Percentiles rank a stretch among this genome's conserved stretches.
Conservation (phyloP, 208 protist genomes). For the Acanthamoeba comandoni region DNA sequence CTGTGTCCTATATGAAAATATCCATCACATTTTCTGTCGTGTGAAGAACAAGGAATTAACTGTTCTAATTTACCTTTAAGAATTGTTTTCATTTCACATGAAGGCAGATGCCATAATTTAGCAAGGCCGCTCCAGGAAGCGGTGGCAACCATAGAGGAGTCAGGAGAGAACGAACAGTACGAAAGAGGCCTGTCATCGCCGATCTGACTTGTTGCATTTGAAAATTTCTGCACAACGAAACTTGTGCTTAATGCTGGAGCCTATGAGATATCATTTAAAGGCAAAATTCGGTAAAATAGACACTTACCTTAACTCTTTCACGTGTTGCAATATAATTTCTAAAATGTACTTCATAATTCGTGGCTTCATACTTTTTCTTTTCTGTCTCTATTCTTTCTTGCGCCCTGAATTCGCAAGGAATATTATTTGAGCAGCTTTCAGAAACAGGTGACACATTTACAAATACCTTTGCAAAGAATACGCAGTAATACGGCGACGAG, state of each 20-base stretch:
- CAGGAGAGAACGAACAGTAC: slow-evolving; percentile 80
- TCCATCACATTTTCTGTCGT: neutral
- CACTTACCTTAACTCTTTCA: slow-evolving; percentile 11
- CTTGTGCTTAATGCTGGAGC: neutral
- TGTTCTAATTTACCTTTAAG: slow-evolving; percentile 51
- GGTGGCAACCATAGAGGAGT: slow-evolving; percentile 76
- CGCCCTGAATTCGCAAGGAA: neutral
- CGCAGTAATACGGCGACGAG: slow-evolving; percentile 69
- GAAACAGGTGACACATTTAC: too few species aligned
- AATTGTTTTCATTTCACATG: slow-evolving; percentile 28
- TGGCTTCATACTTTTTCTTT: slow-evolving; percentile 31
- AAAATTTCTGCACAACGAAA: slow-evolving; percentile 39
- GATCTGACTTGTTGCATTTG: slow-evolving; percentile 75
- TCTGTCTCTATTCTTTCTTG: slow-evolving; percentile 30
- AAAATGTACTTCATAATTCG: slow-evolving; percentile 44
- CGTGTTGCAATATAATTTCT: neutral
- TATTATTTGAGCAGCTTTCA: neutral
- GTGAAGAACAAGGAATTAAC: neutral
- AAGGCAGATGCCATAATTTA: slow-evolving; percentile 74
- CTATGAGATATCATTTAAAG: neutral
- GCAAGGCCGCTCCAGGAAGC: slow-evolving; percentile 80
- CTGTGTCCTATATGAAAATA: slow-evolving; percentile 71
- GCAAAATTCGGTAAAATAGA: neutral
- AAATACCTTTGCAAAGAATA: slow-evolving; percentile 68
- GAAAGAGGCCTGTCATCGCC: slow-evolving; percentile 85